Conservation (phyloP, 306 rosid genomes). For the Lathyrus aphaca region DNA sequence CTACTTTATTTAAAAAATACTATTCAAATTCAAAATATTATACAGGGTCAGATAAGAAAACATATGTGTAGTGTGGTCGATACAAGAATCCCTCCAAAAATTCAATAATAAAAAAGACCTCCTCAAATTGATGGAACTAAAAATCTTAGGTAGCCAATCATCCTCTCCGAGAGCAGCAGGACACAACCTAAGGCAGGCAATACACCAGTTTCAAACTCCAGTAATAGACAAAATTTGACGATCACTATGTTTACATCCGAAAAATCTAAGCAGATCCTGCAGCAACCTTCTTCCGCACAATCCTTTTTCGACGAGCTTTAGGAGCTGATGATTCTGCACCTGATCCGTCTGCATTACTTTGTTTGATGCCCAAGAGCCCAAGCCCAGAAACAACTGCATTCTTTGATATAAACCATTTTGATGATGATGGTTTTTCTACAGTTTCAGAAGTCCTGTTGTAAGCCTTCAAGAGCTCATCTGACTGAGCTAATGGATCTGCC, state of each 20-base stretch:
- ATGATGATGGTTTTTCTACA: conserved; percentile 50
- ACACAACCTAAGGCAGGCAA: conserved; percentile 34
- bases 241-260: conserved; percentile 7
- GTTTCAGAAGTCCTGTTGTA: conserved; percentile 79
- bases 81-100: conserved; percentile 34
- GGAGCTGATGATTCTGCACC: conserved; percentile 66
- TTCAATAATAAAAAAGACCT: conserved; percentile 28
- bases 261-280: conserved; percentile 59
- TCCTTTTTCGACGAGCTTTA: conserved; percentile 79
- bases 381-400: conserved; percentile 91
- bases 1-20: conserved; percentile 40
- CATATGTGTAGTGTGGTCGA: neutral
- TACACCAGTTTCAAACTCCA: conserved; percentile 30
- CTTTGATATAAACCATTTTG: conserved; percentile 97
- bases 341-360: conserved; percentile 50
- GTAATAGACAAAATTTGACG: conserved; percentile 58
- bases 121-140: conserved; percentile 31
- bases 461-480: conserved; percentile 75
- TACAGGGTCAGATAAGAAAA: conserved; percentile 28
- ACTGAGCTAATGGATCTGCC: conserved; percentile 85
- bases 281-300: conserved; percentile 85
- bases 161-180: conserved; percentile 32
- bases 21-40: conserved; percentile 20
- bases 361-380: conserved; percentile 95
- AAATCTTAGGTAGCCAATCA: conserved; percentile 36